Base-by-base conservation (phyloP, 306 rosid species). In the Cicer yamashitae region DNA sequence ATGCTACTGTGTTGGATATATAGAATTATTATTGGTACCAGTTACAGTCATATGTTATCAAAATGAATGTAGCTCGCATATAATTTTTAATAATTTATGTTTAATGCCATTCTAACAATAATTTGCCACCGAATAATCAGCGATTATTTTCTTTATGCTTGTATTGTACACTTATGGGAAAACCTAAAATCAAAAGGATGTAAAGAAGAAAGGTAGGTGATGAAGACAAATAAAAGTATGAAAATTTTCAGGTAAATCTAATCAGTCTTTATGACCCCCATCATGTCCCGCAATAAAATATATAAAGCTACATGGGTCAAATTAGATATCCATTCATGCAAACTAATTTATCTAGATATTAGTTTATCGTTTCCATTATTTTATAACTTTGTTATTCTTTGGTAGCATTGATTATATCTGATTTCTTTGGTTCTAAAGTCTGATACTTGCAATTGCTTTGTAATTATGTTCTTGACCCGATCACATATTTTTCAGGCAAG, bases 401-500 rank as follows among this genome's bases (percentile, higher is more conserved):
- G 63, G 75, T 41, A 9, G 54, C 46, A 51, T 77, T 63, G 52
- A 41, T 15, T 6, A 47, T 83, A 76, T 77, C 51, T 69, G 44
- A 62, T 79, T 22, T 64, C 59, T 78, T 62, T 64, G 71, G 67
- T 54, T 82, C 60, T 37, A 25, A 72, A 50, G 62, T 78, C 17
- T 46, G 45, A 45, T 71, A 74, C 59, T 66, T 78, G 51, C 56
- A 5, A 69, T 77, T 62, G 13, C 73, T 58, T 39, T 76, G 59
- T 50, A 41, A 63, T 67, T 75, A 17, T 66, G 47, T 30, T 7
- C 70, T 25, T 43, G 39, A 83, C 66, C 75, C 80, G 41, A 67
- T 60, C 46, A 53, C 71, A 52, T 77, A 69, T 63, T 72, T 84
- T 83, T 80, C 93, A 94, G 99, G 92, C 96, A 90, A 86, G 97